Evolutionary conservation across 352 stramenopile species (phyloP), one percentile per base, ranked within the genome.

Genomic region (Phytopythium oedochilum): DNA sequence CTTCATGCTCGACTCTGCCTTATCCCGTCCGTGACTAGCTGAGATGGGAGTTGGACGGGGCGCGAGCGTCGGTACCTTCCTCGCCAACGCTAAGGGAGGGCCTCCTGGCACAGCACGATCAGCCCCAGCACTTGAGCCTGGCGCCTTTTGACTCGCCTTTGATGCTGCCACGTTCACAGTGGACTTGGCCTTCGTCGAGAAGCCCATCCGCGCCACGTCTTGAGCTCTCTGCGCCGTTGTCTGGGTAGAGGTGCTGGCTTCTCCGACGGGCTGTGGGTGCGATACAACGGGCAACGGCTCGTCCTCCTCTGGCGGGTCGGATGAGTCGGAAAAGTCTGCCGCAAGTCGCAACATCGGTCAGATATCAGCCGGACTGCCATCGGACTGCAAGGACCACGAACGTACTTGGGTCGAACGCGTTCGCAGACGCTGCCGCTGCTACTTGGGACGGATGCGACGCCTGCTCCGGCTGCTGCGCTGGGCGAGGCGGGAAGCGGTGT

Each of bases 221-320:
- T 48, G 23, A 3, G 23, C 25, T 12, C 23, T 28, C 5, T 22
- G 7, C 0, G 14, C 15, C 17, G 42, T 4, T 15, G 23, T 22
- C 5, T 48, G 42, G 4, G 11, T 29, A 2, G 11, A 22, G 20
- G 6, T 14, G n/a, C 23, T 53, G n/a, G n/a, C 23, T 17, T 11
- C 20, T 44, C 18, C 4, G n/a, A 17, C 31, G 22, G 17, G 34
- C 29, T 47, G 6, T 6, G 39, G 28, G 31, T 40, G 52, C 20
- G 26, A 6, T 6, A 52, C 29, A 11, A 48, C 29, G 0, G 60
- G 38, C 32, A 59, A 31, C 17, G 60, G 60, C 23, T 66, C 53
- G 26, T 66, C 60, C 35, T 62, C 60, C 10, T 62, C 54, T 1
- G 54, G 55, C 29, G 31, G 31, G 8, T 58, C 47, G 3, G 52